Conservation (phyloP, 2,329 filamentous ascomycete genomes). For the Alternaria triticina region DNA sequence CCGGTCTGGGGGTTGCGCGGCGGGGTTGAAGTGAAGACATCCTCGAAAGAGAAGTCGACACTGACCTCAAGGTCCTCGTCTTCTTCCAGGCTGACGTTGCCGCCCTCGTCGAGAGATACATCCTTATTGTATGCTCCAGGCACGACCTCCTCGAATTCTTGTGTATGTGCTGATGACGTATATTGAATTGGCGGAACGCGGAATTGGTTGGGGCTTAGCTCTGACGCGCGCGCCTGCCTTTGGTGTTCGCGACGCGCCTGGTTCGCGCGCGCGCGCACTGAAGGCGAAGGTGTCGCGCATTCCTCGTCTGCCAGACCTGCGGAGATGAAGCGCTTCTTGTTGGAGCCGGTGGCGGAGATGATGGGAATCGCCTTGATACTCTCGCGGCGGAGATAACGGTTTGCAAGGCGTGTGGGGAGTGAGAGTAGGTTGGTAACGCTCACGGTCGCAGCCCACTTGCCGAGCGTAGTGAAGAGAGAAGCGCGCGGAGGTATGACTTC, state of each 20-base stretch:
- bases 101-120: background rate
- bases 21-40: conserved; percentile 20
- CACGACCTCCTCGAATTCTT: background rate
- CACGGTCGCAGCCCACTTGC: conserved; percentile 19
- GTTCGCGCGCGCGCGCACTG: conserved; percentile 10
- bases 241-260: conserved; percentile 11
- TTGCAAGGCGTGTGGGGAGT: conserved; percentile 15
- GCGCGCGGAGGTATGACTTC: background rate
- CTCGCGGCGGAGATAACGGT: conserved; percentile 23
- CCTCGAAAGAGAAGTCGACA: conserved; percentile 25
- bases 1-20: conserved; percentile 14
- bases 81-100: background rate
- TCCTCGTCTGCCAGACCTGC: conserved; percentile 23
- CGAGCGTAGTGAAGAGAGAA: conserved; percentile 23
- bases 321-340: conserved; percentile 41
- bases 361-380: conserved; percentile 28
- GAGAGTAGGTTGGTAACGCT: conserved; percentile 15
- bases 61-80: conserved; percentile 4
- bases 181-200: background rate
- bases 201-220: background rate
- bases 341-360: conserved; percentile 26
- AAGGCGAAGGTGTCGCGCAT: conserved; percentile 18
- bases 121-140: background rate
- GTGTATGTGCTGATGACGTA: background rate
- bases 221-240: background rate